These are phyloP conservation scores for Fraxinus platypoda DNA, from an alignment of 305 asterid genomes.

Conservation along the genomic window DNA sequence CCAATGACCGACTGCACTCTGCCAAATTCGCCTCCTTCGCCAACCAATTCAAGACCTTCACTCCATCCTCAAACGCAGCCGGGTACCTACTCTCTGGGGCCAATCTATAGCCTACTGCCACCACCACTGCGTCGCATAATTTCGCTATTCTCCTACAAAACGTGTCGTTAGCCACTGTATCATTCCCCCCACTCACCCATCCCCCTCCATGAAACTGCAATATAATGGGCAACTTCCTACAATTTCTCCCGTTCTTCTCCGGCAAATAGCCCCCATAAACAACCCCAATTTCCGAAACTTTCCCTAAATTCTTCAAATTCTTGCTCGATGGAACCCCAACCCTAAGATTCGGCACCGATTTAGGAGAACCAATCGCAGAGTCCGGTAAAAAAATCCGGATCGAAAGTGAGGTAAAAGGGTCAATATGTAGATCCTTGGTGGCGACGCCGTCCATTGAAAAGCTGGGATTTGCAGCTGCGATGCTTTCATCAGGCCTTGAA, in stretches of 20 bases:
- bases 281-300: conserved; percentile 28
- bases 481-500: conserved; percentile 57
- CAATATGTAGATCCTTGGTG: conserved; percentile 77
- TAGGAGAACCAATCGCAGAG: conserved; percentile 41
- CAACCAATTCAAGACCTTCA: conserved; percentile 69
- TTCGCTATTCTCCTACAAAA: conserved; percentile 74
- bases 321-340: conserved; percentile 23
- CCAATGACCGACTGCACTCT: conserved; percentile 44
- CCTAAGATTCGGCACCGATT: conserved; percentile 36
- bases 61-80: conserved; percentile 80
- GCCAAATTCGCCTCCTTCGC: conserved; percentile 75
- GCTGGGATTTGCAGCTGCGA: conserved; percentile 56
- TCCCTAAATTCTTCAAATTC: conserved; percentile 18
- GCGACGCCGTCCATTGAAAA: conserved; percentile 68
- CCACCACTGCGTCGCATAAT: conserved; percentile 68
- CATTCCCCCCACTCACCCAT: conserved; percentile 71
- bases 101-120: conserved; percentile 79
- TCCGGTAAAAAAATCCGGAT: conserved; percentile 74
- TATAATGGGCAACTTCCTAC: conserved; percentile 67
- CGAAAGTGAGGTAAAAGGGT: conserved; percentile 55
- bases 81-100: conserved; percentile 87
- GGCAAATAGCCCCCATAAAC: conserved; percentile 71
- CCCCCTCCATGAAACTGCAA: conserved; percentile 91
- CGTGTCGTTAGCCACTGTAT: conserved; percentile 61
- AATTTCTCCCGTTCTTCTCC: conserved; percentile 38